These are phyloP conservation scores for Austroboletus eburneus DNA, from an alignment of 768 basidiomycete species.

Conservation along the genomic window DNA sequence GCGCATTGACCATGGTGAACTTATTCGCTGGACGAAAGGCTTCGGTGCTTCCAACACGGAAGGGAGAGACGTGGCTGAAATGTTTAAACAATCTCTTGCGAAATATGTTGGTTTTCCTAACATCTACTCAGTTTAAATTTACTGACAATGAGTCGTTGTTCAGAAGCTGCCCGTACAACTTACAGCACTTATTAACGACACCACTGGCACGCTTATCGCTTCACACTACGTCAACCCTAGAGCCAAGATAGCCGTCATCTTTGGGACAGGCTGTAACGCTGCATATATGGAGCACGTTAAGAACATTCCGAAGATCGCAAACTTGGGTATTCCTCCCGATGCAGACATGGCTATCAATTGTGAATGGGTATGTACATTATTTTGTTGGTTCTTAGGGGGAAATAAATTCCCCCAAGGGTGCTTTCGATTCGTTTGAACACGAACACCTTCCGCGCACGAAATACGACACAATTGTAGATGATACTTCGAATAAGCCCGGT, in stretches of 20 bases:
- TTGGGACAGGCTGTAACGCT: slow-evolving; percentile 97
- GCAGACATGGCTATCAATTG: slow-evolving; percentile 94
- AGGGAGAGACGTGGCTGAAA: slow-evolving; percentile 86
- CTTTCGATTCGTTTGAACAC: slow-evolving; percentile 95
- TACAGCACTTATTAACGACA: slow-evolving; percentile 93
- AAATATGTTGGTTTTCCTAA: slow-evolving; percentile 55
- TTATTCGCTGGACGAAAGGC: slow-evolving; percentile 99
- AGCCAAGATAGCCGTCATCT: slow-evolving; percentile 94
- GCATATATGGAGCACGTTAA: slow-evolving; percentile 93
- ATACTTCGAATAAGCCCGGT: slow-evolving; percentile 92
- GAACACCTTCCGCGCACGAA: slow-evolving; percentile 93
- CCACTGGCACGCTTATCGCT: slow-evolving; percentile 95
- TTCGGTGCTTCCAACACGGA: slow-evolving; percentile 91
- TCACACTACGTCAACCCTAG: slow-evolving; percentile 90
- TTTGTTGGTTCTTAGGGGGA: neutral
- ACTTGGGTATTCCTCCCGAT: slow-evolving; percentile 61
- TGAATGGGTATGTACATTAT: slow-evolving; percentile 69
- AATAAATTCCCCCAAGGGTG: slow-evolving; percentile 53
- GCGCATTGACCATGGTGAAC: slow-evolving; percentile 86
- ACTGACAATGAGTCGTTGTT: too few species aligned
- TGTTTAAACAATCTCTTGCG: slow-evolving; percentile 81
- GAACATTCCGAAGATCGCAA: slow-evolving; percentile 80
- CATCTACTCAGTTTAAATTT: neutral
- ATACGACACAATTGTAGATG: slow-evolving; percentile 90
- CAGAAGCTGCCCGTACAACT: slow-evolving; percentile 82